A percentile compares a stretch with the other conserved stretches of the same genome.
phyloP scores from a whole-genome alignment of 768 basidiomycete genomes.

The Cystofilobasidium bisporidii region DNA sequence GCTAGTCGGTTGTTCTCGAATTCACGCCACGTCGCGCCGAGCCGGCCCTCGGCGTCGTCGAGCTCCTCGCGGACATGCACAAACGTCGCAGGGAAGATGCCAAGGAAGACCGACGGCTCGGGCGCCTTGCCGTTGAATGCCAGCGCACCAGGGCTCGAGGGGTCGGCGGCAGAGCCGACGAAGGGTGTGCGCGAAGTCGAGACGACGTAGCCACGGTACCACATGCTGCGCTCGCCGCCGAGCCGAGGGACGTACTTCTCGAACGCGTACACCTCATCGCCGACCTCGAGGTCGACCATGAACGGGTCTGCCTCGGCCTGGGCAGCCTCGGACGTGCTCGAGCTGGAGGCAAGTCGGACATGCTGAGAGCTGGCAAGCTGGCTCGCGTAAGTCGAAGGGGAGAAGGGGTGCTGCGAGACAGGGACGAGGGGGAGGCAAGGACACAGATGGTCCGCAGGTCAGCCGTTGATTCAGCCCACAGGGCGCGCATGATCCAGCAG shows the following conservation, averaged over 20 bases:
- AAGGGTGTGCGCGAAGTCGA: constrained; percentile 2
- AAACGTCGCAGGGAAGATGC: constrained; percentile 85
- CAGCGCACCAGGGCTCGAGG: constrained; percentile 9
- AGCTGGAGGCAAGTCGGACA: neutral
- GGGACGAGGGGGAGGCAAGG: no score
- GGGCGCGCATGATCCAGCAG: neutral
- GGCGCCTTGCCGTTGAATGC: constrained; percentile 29
- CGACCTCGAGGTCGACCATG: constrained; percentile 62
- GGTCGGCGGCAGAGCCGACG: neutral
- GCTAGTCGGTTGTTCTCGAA: constrained; percentile 32
- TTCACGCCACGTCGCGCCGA: constrained; percentile 62
- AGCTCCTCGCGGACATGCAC: constrained; percentile 77
- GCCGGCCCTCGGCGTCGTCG: constrained; percentile 74
- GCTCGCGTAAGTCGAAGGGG: constrained; percentile 1
- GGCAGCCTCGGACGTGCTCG: neutral
- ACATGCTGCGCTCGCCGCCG: constrained; percentile 50
- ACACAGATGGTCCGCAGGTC: no score
- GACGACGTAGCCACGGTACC: constrained; percentile 66
- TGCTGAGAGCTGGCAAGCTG: neutral
- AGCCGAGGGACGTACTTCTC: constrained; percentile 48
- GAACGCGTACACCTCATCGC: constrained; percentile 94
- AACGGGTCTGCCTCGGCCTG: neutral
- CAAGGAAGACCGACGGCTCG: constrained; percentile 61
- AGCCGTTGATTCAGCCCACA: neutral
- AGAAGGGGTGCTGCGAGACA: constrained; percentile 21